Conservation (phyloP, 768 basidiomycete genomes). For the Phaeotremella skinneri region DNA sequence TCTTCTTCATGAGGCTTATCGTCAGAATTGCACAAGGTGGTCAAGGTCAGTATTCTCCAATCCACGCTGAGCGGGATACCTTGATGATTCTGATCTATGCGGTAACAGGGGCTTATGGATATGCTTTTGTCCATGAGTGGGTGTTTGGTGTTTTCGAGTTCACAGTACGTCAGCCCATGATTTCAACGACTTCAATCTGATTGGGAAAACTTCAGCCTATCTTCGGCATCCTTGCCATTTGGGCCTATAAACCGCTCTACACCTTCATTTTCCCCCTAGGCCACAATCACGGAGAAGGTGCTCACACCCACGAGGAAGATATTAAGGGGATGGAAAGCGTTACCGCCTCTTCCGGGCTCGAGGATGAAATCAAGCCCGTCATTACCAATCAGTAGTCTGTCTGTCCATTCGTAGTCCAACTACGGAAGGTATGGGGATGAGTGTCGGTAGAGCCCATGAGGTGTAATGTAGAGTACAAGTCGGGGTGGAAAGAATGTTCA, state of each 20-base stretch:
- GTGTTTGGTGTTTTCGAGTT: constrained; percentile 35
- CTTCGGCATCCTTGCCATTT: constrained; percentile 31
- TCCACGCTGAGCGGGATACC: background rate
- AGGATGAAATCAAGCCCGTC: too few relatives aligned
- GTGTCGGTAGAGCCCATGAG: too few relatives aligned
- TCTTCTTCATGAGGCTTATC: constrained; percentile 34
- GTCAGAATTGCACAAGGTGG: constrained; percentile 34
- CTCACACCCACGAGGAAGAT: constrained; percentile 1
- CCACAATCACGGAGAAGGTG: constrained; percentile 20
- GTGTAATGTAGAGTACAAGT: too few relatives aligned
- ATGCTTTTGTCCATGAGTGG: constrained; percentile 26
- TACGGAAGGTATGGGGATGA: too few relatives aligned
- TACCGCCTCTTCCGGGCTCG: too few relatives aligned
- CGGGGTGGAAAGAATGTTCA: too few relatives aligned
- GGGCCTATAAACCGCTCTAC: constrained; percentile 32
- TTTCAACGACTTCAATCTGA: background rate
- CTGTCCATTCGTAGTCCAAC: too few relatives aligned
- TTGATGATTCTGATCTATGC: background rate
- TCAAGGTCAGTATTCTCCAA: constrained; percentile 25
- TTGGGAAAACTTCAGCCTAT: constrained; percentile 21
- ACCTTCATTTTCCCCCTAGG: constrained; percentile 40
- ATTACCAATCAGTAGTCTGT: too few relatives aligned
- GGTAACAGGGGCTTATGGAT: constrained; percentile 23
- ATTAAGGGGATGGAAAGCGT: background rate
- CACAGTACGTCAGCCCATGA: constrained; percentile 15